Conservation (phyloP, 352 stramenopile species). For the Bremia lactucae region DNA sequence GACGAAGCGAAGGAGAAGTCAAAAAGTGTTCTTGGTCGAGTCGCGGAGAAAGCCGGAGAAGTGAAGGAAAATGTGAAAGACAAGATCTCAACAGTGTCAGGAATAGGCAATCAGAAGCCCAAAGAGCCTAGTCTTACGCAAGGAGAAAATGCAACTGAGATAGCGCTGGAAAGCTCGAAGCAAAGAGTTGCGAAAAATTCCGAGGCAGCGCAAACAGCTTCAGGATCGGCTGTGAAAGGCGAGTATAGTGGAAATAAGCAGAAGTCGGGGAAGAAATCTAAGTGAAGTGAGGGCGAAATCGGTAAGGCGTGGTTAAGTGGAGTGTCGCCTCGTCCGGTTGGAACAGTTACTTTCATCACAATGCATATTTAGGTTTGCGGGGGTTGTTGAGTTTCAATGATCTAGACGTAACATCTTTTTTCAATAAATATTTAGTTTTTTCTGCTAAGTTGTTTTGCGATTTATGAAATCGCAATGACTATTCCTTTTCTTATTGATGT, state of each 20-base stretch:
- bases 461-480: no score
- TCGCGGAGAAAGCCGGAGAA: conserved; percentile 3
- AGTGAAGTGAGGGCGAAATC: conserved; percentile 18
- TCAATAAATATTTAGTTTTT: neutral
- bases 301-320: conserved; percentile 1
- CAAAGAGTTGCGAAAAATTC: conserved; percentile 10
- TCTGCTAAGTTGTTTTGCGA: neutral
- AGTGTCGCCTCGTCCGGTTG: conserved; percentile 3
- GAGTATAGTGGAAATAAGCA: conserved; percentile 1
- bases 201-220: conserved; percentile 13
- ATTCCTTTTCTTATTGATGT: no score
- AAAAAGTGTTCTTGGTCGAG: conserved; percentile 3
- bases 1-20: conserved; percentile 9
- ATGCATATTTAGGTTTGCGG: conserved; percentile 19
- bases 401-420: conserved; percentile 6
- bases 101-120: conserved; percentile 6
- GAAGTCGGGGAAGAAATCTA: conserved; percentile 3
- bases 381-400: conserved; percentile 1
- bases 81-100: conserved; percentile 8
- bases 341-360: conserved; percentile 22
- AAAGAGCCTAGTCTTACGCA: conserved; percentile 14
- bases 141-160: conserved; percentile 6
- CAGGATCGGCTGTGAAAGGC: conserved; percentile 2
- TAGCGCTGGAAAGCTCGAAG: conserved; percentile 8
- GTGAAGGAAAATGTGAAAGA: conserved; percentile 15